Evolutionary conservation across 345 rosid genomes (phyloP).

Genomic region (Syzygium jambos): DNA sequence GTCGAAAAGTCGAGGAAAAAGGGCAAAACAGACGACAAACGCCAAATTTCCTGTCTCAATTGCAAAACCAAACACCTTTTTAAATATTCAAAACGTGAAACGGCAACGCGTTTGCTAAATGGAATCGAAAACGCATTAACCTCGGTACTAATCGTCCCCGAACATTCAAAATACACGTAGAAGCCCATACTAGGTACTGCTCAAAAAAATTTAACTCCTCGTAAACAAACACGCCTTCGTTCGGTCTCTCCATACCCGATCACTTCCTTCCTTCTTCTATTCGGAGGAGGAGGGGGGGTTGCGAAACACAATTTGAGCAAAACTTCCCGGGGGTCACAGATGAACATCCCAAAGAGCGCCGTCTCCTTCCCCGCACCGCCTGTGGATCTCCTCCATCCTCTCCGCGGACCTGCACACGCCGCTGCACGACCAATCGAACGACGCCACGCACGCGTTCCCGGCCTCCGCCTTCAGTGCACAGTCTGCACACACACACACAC

Average conservation of each 20-base stretch:
- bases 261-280: fast-evolving
- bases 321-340: slow-evolving; percentile 6
- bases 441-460: slow-evolving; percentile 71
- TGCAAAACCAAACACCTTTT: neutral
- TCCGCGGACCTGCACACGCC: slow-evolving; percentile 83
- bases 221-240: neutral
- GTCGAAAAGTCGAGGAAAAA: neutral
- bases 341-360: slow-evolving; percentile 41
- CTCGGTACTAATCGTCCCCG: neutral
- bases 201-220: neutral
- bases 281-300: neutral
- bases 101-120: fast-evolving
- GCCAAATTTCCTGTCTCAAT: neutral
- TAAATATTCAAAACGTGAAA: fast-evolving
- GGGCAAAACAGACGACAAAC: fast-evolving
- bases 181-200: too few species aligned
- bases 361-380: slow-evolving; percentile 72
- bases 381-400: slow-evolving; percentile 56
- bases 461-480: slow-evolving; percentile 71
- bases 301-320: neutral
- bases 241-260: neutral
- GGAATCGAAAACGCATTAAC: neutral
- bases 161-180: neutral
- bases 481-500: slow-evolving; percentile 12
- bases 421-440: slow-evolving; percentile 89